These are phyloP conservation scores for Tetrahymena malaccensis DNA, from an alignment of 73 alveolate genomes.

Conservation along the genomic window DNA sequence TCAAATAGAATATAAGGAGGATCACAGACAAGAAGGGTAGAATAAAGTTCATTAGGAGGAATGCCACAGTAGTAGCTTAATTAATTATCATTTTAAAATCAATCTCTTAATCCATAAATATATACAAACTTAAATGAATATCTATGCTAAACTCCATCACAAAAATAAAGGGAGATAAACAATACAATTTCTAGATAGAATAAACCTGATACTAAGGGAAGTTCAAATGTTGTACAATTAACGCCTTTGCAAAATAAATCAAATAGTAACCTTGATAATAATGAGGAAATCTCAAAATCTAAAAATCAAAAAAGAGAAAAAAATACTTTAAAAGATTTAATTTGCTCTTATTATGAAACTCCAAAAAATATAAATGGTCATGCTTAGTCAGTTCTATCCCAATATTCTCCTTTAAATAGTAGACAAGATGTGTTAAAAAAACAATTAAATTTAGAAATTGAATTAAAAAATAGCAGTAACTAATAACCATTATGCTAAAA, in stretches of 20 bases:
- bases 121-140: background rate
- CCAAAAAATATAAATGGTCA: background rate
- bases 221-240: background rate
- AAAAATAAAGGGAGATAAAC: background rate
- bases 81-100: too few species aligned
- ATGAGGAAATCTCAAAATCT: background rate
- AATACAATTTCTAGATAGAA: background rate
- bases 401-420: background rate
- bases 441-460: background rate
- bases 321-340: background rate
- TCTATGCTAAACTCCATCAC: background rate
- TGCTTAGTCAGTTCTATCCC: background rate
- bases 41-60: background rate
- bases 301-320: background rate
- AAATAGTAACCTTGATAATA: background rate
- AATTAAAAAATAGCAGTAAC: too few species aligned
- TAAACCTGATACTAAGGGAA: background rate
- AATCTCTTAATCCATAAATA: background rate
- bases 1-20: background rate
- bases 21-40: background rate
- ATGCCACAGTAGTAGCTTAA: background rate
- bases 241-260: background rate
- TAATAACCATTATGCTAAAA: background rate
- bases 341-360: background rate
- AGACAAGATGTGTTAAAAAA: background rate